phyloP scores from a whole-genome alignment of 306 rosid species.

The Cucumis melo region DNA sequence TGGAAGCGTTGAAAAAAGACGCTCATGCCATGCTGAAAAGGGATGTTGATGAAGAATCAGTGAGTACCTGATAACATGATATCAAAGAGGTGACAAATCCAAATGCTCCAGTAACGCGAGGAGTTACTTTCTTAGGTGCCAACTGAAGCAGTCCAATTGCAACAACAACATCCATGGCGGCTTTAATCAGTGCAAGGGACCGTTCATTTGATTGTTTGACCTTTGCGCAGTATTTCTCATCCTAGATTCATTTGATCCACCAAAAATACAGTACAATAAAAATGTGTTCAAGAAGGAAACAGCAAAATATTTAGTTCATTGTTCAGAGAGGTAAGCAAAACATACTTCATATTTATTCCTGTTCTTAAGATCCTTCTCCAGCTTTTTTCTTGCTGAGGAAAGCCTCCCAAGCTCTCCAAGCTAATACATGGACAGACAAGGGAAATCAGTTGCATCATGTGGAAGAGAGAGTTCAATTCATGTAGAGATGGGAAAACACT shows the following conservation, averaged over 20 bases:
- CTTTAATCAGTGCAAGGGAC: constrained; percentile 71
- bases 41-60: background rate
- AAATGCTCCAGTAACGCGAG: constrained; percentile 85
- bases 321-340: constrained; percentile 9
- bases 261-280: background rate
- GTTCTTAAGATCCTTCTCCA: constrained; percentile 66
- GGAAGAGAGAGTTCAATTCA: background rate
- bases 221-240: constrained; percentile 63
- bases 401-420: constrained; percentile 93
- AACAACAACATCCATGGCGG: constrained; percentile 66
- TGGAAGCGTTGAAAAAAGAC: background rate
- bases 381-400: constrained; percentile 66
- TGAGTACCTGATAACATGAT: constrained; percentile 86
- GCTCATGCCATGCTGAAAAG: background rate
- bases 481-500: constrained; percentile 15
- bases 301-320: background rate
- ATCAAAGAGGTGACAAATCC: constrained; percentile 81
- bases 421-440: constrained; percentile 24
- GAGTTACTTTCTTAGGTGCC: constrained; percentile 75
- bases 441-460: constrained; percentile 1
- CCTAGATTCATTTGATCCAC: constrained; percentile 20
- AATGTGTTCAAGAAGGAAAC: background rate
- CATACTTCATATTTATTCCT: constrained; percentile 54
- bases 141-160: constrained; percentile 86
- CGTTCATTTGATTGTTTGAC: constrained; percentile 67